Base-by-base conservation (phyloP, 495 filamentous ascomycete genomes). In the Podospora didyma region DNA sequence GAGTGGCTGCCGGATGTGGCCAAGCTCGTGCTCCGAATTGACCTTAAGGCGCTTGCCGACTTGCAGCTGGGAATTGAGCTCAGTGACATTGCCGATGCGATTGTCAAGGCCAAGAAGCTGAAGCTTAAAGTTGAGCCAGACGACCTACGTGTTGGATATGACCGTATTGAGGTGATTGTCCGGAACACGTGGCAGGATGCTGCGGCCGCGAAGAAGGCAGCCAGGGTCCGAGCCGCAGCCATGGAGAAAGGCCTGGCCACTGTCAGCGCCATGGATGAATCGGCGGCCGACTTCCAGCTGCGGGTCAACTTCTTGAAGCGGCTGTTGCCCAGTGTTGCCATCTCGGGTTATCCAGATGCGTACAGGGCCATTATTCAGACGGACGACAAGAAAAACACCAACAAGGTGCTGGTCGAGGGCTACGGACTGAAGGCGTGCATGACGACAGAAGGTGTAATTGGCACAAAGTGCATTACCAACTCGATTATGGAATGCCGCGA, bases 371-470 rank as follows among this genome's bases (percentile, higher is more conserved):
- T 98, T 67, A 92, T 98, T 64, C 88, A 93, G 63, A 81, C 74
- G 3, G 69, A 70, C 34, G 73, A 80, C 21, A 64, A 78, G 49
- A 80, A 79, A 0, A 50, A n/a, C 21, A 77, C 82, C 22, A 78
- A 90, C 64, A 86, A 82, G 24, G 81, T 98, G 7, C 77, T 96
- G 0, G 94, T 98, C 20, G 94, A 98, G 78, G 94, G 94, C 17
- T 97, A 97, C 73, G 94, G 94, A 4, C 75, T 98, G 49, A 81
- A 80, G 23, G 80, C 82, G 11, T 97, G 93, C 74, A 95, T 98
- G 86, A 96, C 82, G 24, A 98, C 94, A 1, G 83, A 86, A 31
- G 94, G 94, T 56, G 86, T 98, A 24, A 75, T 92, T 37, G 90
- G 90, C 54, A 83, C 80, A 7, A 73, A 77, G 63, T 88, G 84